phyloP scores from a whole-genome alignment of 2,329 filamentous ascomycete genomes.

The Phaeosphaeria sp. region DNA sequence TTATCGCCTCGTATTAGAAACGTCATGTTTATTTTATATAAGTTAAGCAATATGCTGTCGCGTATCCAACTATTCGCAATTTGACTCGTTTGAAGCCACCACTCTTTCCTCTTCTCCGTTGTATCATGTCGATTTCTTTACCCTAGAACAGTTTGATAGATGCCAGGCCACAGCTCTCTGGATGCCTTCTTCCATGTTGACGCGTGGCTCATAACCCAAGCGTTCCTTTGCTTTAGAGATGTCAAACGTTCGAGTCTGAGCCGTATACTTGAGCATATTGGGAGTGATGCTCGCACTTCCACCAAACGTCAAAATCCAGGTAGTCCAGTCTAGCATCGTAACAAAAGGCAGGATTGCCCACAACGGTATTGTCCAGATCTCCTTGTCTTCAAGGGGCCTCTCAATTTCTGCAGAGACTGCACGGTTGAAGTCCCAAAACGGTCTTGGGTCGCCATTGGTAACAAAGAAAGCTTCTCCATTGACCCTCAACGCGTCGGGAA shows the following conservation, averaged over 20 bases:
- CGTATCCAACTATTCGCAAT: too few relatives aligned
- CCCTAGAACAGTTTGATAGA: too few relatives aligned
- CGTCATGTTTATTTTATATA: too few relatives aligned
- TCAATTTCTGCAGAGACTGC: not conserved
- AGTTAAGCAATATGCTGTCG: too few relatives aligned
- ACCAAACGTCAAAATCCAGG: not conserved
- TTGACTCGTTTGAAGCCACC: too few relatives aligned
- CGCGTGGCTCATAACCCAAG: slow-evolving; percentile 20
- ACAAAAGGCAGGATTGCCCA: not conserved
- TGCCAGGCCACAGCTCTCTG: slow-evolving; percentile 14
- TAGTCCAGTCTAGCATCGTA: not conserved
- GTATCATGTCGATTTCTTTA: too few relatives aligned
- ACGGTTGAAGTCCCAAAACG: slow-evolving; percentile 21
- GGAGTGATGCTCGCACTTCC: not conserved
- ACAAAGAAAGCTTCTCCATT: slow-evolving; percentile 22
- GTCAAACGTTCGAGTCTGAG: slow-evolving; percentile 8
- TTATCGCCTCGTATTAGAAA: too few relatives aligned
- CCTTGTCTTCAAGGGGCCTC: not conserved
- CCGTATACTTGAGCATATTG: not conserved
- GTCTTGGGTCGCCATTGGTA: slow-evolving; percentile 17
- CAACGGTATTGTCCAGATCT: not conserved
- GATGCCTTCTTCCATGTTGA: slow-evolving; percentile 22
- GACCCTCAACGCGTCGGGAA: slow-evolving; percentile 3
- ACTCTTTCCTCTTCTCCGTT: too few relatives aligned
- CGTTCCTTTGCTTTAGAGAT: slow-evolving; percentile 22